Evolutionary conservation across 306 rosid genomes (phyloP), one percentile per base, ranked within the genome.

Genomic region (Prunus salicina): DNA sequence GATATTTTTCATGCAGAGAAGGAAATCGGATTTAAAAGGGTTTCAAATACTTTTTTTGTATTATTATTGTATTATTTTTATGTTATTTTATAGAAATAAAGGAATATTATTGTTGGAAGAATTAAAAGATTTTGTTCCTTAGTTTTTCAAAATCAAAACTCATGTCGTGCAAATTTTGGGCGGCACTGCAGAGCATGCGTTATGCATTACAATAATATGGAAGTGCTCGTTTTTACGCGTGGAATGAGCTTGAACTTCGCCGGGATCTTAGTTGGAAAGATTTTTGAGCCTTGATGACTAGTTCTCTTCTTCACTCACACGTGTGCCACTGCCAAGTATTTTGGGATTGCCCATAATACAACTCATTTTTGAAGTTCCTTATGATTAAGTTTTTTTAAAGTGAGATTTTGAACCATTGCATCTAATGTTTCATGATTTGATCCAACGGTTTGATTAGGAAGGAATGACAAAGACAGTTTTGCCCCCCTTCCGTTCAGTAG

Each of bases 101-200:
- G 20, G 24, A 25, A 8, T 28, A 49, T 43, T 20, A 50, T 63
- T 10, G 53, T 28, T 50, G 27, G 16, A 34, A 49, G 28, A 3
- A 1, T 74, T 9, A 10, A 20, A 30, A 50, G 78, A 50, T 63
- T 49, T 63, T 50, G 70, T 63, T 49, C 63, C 63, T 20, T 20
- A 19, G 38, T 19, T 65, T 19, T 62, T 62, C 25, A 64, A 30
- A 25, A 30, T 3, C 3, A 12, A 61, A 38, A 7, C 43, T 38
- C n/a, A 27, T 14, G 75, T 71, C 75, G 75, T 55, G 64, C 75
- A 41, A 38, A 53, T 56, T 12, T 27, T 62, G 64, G 75, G 22
- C 75, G 51, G 75, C 75, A 52, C 20, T 62, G 34, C 19, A 60
- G 58, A 70, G 75, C 43, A 52, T 52, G 41, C 64, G 53, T 30